These are phyloP conservation scores for Shiraia bambusicola DNA, from an alignment of 2,329 filamentous ascomycete genomes.

Conservation along the genomic window DNA sequence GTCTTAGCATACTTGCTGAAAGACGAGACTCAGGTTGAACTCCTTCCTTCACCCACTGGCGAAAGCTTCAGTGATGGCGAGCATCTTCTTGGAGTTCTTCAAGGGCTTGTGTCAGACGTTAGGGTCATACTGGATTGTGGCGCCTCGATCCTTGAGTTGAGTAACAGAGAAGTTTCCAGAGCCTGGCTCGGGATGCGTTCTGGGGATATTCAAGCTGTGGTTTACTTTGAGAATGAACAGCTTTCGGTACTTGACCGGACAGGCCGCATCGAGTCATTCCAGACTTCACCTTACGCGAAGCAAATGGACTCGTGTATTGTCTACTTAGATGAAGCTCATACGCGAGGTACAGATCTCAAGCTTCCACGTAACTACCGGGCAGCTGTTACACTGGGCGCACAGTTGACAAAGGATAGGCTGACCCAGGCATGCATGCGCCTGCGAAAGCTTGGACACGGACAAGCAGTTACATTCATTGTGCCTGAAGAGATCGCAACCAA, in stretches of 20 bases:
- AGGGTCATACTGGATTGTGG: constrained; percentile 71
- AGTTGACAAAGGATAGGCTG: constrained; percentile 53
- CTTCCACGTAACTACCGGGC: constrained; percentile 61
- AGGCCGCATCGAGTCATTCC: constrained; percentile 52
- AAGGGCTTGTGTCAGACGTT: constrained; percentile 41
- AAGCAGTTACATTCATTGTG: constrained; percentile 63
- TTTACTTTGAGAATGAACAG: constrained; percentile 63
- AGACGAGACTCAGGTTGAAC: constrained; percentile 37
- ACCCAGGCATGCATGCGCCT: constrained; percentile 55
- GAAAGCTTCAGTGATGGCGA: constrained; percentile 34
- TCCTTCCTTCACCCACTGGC: constrained; percentile 17
- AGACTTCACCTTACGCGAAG: constrained; percentile 59
- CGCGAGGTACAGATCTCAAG: constrained; percentile 67
- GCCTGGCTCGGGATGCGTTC: constrained; percentile 51
- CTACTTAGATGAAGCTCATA: constrained; percentile 71
- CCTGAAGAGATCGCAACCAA: constrained; percentile 59
- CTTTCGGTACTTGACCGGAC: constrained; percentile 55
- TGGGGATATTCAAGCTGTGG: constrained; percentile 42
- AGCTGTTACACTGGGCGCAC: constrained; percentile 65
- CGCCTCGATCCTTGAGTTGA: constrained; percentile 59
- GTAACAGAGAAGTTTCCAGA: constrained; percentile 42
- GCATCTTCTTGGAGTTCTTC: constrained; percentile 51
- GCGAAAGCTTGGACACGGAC: constrained; percentile 61
- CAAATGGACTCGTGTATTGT: constrained; percentile 60
- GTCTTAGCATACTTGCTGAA: constrained; percentile 62